These are phyloP conservation scores for Cardamine occulta DNA, from an alignment of 345 rosid genomes.

Conservation along the genomic window DNA sequence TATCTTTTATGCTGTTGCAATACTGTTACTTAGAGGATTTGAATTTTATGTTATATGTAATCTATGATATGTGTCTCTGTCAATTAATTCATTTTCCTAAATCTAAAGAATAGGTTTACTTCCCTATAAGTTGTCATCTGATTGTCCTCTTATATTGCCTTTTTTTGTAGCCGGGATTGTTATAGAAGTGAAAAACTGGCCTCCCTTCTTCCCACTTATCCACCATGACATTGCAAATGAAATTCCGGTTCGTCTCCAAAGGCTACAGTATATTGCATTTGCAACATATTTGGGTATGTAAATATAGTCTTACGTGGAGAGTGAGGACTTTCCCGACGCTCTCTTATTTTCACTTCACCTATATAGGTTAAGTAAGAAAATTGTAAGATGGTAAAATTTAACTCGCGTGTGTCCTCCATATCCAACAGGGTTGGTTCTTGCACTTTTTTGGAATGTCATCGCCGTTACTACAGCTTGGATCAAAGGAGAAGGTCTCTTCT, in stretches of 20 bases:
- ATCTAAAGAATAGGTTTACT: constrained; percentile 1
- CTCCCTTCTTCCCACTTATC: constrained; percentile 78
- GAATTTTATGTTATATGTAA: background rate
- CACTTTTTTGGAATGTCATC: constrained; percentile 84
- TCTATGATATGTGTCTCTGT: background rate
- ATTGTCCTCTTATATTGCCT: background rate
- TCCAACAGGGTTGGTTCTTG: constrained; percentile 74
- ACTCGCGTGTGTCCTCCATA: constrained; percentile 8
- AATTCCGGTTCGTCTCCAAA: constrained; percentile 77
- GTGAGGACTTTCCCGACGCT: background rate
- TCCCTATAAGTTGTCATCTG: background rate
- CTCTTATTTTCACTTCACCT: background rate
- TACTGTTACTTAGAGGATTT: constrained; percentile 16
- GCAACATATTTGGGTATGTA: constrained; percentile 70
- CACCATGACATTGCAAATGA: constrained; percentile 90
- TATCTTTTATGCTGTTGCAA: constrained; percentile 4
- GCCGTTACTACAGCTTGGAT: constrained; percentile 91
- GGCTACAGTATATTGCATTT: constrained; percentile 78
- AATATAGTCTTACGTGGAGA: background rate
- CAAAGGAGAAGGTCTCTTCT: constrained; percentile 71
- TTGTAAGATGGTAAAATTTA: background rate
- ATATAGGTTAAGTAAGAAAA: background rate
- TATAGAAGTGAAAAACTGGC: constrained; percentile 85
- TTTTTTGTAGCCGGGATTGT: constrained; percentile 66
- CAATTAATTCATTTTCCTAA: background rate